Percentiles rank a stretch among this genome's conserved stretches.
These are phyloP conservation scores for Phytophthora melonis DNA, from an alignment of 352 stramenopile genomes.

Conservation along the genomic window DNA sequence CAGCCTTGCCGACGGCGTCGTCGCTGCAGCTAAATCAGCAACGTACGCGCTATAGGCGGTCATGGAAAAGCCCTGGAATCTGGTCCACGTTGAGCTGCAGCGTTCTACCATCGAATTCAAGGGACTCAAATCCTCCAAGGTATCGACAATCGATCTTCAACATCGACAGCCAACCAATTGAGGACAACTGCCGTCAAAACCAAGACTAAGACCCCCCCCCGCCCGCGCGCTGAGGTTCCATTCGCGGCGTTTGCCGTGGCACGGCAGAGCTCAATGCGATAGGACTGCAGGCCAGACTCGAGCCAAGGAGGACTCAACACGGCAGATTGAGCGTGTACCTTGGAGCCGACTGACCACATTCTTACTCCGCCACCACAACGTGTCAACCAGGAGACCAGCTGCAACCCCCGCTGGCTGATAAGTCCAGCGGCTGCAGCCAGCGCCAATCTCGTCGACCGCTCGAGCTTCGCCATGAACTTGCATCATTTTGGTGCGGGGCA, in stretches of 20 bases:
- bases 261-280: no score
- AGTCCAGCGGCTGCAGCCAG: constrained; percentile 27
- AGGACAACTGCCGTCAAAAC: constrained; percentile 2
- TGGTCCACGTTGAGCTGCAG: background rate
- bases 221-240: constrained; percentile 18
- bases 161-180: background rate
- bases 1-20: constrained; percentile 1
- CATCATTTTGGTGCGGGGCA: constrained; percentile 17
- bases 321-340: background rate
- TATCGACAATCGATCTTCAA: constrained; percentile 43
- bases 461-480: constrained; percentile 12
- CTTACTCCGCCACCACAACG: constrained; percentile 29
- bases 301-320: background rate
- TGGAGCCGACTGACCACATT: constrained; percentile 30
- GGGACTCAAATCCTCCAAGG: background rate
- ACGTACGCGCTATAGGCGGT: constrained; percentile 15
- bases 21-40: constrained; percentile 34
- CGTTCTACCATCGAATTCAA: background rate
- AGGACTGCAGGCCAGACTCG: no score
- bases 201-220: no score
- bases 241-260: background rate
- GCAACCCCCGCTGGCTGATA: constrained; percentile 21
- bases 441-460: constrained; percentile 12
- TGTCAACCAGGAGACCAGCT: constrained; percentile 7
- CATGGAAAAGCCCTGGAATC: constrained; percentile 10